These are phyloP conservation scores for Globisporangium ultimum DNA, from an alignment of 352 stramenopile genomes.

Conservation along the genomic window DNA sequence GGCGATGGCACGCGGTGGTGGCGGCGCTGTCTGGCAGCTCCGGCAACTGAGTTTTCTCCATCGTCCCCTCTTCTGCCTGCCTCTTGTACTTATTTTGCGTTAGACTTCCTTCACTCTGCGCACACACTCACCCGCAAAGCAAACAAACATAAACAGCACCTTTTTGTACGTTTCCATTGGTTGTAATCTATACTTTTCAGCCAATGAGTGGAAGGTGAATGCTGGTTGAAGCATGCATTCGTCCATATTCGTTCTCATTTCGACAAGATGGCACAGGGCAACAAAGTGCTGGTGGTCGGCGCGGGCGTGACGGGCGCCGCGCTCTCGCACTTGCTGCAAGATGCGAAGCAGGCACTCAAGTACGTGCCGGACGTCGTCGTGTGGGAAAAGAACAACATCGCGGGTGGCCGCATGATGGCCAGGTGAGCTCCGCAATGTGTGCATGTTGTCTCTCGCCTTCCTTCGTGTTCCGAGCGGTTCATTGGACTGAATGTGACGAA, in stretches of 20 bases:
- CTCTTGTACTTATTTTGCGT: slow-evolving; percentile 1
- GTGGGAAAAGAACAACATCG: slow-evolving; percentile 75
- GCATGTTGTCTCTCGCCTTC: not conserved
- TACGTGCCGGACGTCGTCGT: slow-evolving; percentile 33
- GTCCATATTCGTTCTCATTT: slow-evolving; percentile 2
- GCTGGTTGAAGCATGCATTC: slow-evolving; percentile 6
- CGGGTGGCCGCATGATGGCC: slow-evolving; percentile 63
- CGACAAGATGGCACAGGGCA: slow-evolving; percentile 17
- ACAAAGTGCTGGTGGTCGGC: slow-evolving; percentile 57
- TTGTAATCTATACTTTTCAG: not conserved
- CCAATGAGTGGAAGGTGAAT: not conserved
- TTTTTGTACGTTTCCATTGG: not conserved
- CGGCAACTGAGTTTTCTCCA: slow-evolving; percentile 10
- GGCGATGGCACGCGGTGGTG: slow-evolving; percentile 5
- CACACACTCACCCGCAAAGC: not conserved
- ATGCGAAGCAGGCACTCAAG: slow-evolving; percentile 20
- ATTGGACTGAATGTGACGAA: not conserved
- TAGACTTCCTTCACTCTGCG: not conserved
- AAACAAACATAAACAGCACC: slow-evolving; percentile 1
- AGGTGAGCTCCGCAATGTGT: slow-evolving; percentile 20
- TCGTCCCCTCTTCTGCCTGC: not conserved
- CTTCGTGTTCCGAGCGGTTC: slow-evolving; percentile 3
- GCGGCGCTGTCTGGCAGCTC: slow-evolving; percentile 10
- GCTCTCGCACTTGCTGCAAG: slow-evolving; percentile 47
- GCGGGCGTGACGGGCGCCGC: slow-evolving; percentile 58